A percentile compares a stretch with the other conserved stretches of the same genome.
Conservation (phyloP, 495 filamentous ascomycete genomes). For the Neurospora sp. region DNA sequence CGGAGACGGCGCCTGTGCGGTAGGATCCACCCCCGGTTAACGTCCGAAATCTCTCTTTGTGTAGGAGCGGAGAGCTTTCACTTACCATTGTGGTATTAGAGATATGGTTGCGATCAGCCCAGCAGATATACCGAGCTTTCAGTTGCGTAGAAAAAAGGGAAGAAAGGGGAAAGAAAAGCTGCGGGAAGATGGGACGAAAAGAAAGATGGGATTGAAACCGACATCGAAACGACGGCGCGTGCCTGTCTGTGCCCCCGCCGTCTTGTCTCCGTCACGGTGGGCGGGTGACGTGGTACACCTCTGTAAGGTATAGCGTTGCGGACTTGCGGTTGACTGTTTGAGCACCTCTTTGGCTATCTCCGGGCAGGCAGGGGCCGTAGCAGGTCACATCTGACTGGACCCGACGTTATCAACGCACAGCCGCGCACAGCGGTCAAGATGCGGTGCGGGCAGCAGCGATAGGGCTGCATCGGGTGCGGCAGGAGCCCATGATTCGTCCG, state of each 20-base stretch:
- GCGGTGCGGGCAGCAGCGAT: not conserved
- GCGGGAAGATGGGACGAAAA: not conserved
- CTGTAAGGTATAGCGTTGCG: not conserved
- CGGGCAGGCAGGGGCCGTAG: not conserved
- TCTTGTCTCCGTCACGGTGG: not conserved
- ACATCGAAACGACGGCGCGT: not conserved
- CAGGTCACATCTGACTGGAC: not conserved
- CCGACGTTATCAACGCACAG: not conserved
- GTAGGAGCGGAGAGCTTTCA: not conserved
- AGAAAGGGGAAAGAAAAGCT: not conserved
- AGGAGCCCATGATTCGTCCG: not conserved
- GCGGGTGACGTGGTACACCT: not conserved
- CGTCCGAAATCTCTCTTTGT: not conserved
- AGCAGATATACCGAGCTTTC: not conserved
- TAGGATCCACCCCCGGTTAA: not conserved
- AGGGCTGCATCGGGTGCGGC: not conserved
- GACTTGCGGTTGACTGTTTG: not conserved
- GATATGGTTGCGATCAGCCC: not conserved
- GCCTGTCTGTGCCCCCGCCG: not conserved
- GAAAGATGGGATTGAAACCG: not conserved
- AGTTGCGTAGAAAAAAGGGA: not conserved
- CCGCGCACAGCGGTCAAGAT: not conserved
- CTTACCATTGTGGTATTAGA: slow-evolving; percentile 7
- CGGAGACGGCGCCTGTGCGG: slow-evolving; percentile 4
- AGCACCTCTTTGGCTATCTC: not conserved